Base-by-base conservation (phyloP, 768 basidiomycete genomes). In the Xerocomellus chrysenteron region DNA sequence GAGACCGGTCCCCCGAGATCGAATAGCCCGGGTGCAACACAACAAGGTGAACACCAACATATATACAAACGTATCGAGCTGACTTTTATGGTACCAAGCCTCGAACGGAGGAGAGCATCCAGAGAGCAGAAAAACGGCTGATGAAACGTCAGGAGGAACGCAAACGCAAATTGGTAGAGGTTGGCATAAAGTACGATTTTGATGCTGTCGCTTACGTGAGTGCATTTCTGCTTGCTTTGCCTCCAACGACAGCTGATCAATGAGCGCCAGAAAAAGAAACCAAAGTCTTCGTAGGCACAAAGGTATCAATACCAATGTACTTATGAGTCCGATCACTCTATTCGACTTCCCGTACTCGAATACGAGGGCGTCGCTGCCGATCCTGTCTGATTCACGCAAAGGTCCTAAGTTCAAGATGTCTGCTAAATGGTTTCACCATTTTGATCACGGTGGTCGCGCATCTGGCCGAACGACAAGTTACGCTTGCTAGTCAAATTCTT, bases 151-250 rank as follows among this genome's bases (percentile, higher is more conserved):
- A 98, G 66, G 78, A 82, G 52, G 78, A 83, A 67, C 84, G 88
- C 59, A 89, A 92, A 68, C 82, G 82, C 47, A 93, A 92, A 74
- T 76, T 98, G 55, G 82, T 80, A 44, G 86, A 86, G 57, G 75
- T 80, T 9, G 96, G 94, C 5, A 96, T 99, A 69, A 80, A 87
- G 47, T 98, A 98, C 66, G 84, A 94, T 61, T 86, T 96, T 50
- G 82, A 86, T 41, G 76, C 78, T n/a, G 85, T 85, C 45, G 85
- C 86, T 68, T 97, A 95, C 76, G 92, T 94, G 70, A 74, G 92
- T 81, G 16, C 50, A 43, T 11, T 42, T 26, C 26, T 44, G 21
- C 2, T 11, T 51, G 30, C 37, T 16, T 36, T 40, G 3, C 45
- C 19, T 33, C n/a, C 33, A 40, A 26, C 44, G 4, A 41, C 55